Evolutionary conservation across 352 stramenopile species (phyloP).

Genomic region (Phytophthora citrophthora): DNA sequence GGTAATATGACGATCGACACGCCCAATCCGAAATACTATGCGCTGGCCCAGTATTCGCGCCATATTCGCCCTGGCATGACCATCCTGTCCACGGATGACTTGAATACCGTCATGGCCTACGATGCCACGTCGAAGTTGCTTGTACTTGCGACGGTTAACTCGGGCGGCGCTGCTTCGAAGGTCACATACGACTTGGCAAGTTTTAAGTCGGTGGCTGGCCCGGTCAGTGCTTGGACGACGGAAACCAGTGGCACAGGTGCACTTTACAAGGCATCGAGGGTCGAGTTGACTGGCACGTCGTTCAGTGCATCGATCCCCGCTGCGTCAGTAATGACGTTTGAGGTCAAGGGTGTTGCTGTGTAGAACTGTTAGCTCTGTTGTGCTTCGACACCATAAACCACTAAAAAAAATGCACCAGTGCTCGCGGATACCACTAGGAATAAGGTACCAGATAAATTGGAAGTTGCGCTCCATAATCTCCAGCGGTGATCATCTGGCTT

Average conservation of each 20-base stretch:
- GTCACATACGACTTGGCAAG: constrained; percentile 48
- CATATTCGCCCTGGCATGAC: constrained; percentile 67
- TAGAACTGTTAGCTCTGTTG: constrained; percentile 4
- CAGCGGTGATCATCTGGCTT: constrained; percentile 2
- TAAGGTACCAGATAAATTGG: neutral
- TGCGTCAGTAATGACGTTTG: constrained; percentile 54
- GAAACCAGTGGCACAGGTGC: constrained; percentile 45
- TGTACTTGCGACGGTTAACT: constrained; percentile 58
- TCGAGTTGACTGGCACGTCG: constrained; percentile 37
- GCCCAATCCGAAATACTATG: constrained; percentile 62
- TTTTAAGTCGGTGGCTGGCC: constrained; percentile 36
- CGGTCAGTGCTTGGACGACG: constrained; percentile 47
- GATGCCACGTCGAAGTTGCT: constrained; percentile 39
- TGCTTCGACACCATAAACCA: neutral
- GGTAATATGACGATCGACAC: constrained; percentile 43
- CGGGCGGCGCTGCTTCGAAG: constrained; percentile 22
- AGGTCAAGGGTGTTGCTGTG: constrained; percentile 31
- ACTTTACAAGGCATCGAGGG: constrained; percentile 42
- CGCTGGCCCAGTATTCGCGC: constrained; percentile 62
- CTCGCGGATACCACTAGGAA: neutral
- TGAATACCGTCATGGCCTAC: constrained; percentile 58
- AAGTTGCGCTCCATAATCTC: neutral
- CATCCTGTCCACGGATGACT: constrained; percentile 45
- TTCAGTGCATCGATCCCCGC: constrained; percentile 42
- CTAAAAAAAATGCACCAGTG: neutral